Evolutionary conservation across 2,329 filamentous ascomycete genomes (phyloP).

Genomic region (Lachnellula suecica): DNA sequence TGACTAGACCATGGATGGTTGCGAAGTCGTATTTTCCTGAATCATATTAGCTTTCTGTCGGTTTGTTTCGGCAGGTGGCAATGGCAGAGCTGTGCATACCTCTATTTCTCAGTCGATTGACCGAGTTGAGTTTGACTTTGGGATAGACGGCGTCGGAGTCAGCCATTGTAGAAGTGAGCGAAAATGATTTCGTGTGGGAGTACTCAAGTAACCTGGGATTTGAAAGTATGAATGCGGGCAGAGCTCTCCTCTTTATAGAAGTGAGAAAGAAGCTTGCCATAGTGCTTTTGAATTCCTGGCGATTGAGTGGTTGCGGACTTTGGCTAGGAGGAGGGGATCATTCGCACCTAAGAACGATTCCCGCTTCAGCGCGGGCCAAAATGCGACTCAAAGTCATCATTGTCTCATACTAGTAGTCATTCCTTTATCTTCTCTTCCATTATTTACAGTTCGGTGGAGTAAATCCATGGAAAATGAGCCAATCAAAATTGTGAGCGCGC

Average conservation of each 20-base stretch:
- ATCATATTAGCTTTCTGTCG: constrained; percentile 1
- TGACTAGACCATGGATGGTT: constrained; percentile 73
- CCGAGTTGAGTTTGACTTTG: neutral
- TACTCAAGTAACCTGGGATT: neutral
- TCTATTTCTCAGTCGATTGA: neutral
- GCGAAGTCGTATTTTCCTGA: constrained; percentile 68
- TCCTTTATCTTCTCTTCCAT: no score
- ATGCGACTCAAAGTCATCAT: no score
- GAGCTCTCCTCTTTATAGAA: no score
- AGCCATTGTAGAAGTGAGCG: neutral
- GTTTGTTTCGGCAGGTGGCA: neutral
- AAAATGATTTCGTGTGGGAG: neutral
- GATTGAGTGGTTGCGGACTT: no score
- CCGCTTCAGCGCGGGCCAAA: no score
- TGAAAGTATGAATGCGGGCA: no score
- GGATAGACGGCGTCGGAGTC: neutral
- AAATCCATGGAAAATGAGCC: neutral
- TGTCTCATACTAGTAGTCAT: no score
- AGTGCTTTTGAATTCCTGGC: no score
- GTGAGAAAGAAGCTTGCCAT: no score
- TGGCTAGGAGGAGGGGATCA: no score
- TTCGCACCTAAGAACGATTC: no score
- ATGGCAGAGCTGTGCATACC: neutral
- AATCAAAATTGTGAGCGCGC: neutral
- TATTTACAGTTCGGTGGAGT: neutral